Percentiles rank a stretch among this genome's conserved stretches.
Evolutionary conservation across 2,329 filamentous ascomycete species (phyloP).

Genomic region (Colletotrichum australisinense): DNA sequence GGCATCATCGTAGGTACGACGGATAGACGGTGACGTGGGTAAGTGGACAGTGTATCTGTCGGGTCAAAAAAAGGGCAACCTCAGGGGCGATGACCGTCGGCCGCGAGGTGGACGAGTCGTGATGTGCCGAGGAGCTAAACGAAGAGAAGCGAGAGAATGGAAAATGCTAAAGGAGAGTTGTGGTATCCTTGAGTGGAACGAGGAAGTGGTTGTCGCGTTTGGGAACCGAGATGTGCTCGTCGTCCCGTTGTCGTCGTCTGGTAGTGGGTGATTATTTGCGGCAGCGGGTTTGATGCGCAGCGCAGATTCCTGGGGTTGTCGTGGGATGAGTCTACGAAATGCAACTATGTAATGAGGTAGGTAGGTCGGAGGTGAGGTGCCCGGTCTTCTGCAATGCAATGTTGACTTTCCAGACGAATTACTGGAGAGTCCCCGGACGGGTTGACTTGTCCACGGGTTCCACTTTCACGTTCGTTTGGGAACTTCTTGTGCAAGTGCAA

Average conservation of each 20-base stretch:
- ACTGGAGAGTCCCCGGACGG: constrained; percentile 6
- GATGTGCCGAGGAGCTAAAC: constrained; percentile 3
- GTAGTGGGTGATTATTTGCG: constrained; percentile 9
- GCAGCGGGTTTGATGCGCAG: constrained; percentile 17
- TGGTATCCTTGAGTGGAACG: background rate
- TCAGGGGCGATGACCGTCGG: constrained; percentile 24
- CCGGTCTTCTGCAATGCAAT: constrained; percentile 1
- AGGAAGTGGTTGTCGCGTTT: constrained; percentile 26
- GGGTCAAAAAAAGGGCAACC: constrained; percentile 10
- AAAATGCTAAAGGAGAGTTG: constrained; percentile 25
- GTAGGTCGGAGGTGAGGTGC: background rate
- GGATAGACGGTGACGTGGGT: background rate
- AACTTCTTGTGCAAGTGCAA: background rate
- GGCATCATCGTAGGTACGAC: constrained; percentile 32
- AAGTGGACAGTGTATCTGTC: constrained; percentile 23
- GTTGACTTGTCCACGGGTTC: constrained; percentile 22
- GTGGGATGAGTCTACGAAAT: background rate
- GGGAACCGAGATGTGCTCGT: background rate
- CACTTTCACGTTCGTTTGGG: constrained; percentile 21
- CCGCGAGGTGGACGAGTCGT: constrained; percentile 12
- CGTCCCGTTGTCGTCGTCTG: constrained; percentile 13
- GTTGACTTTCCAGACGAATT: constrained; percentile 32
- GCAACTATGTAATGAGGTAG: background rate
- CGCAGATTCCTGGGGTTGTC: constrained; percentile 9
- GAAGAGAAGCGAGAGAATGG: constrained; percentile 15